These are phyloP conservation scores for Penicillium aurantiogriseum DNA, from an alignment of 2,329 filamentous ascomycete species.

Conservation along the genomic window DNA sequence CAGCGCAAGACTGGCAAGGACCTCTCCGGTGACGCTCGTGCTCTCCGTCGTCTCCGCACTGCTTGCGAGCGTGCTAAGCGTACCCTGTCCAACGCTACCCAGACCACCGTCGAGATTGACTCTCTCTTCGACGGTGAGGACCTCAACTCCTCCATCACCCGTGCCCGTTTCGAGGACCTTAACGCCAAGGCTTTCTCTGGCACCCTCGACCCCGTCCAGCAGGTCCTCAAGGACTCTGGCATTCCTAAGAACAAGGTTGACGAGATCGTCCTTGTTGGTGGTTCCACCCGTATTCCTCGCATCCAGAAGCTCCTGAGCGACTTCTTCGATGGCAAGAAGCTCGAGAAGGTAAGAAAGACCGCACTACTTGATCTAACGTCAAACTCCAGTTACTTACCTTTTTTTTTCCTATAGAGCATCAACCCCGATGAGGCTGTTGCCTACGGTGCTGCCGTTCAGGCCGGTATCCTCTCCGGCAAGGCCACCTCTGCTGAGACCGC, in stretches of 20 bases:
- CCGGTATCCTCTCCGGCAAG: constrained; percentile 97
- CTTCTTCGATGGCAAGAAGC: constrained; percentile 99
- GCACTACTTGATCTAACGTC: background rate
- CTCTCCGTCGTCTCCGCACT: constrained; percentile 91
- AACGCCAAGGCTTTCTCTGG: constrained; percentile 94
- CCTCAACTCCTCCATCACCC: constrained; percentile 95
- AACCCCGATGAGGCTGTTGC: constrained; percentile 99
- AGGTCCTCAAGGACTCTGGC: constrained; percentile 89
- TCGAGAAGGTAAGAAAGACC: constrained; percentile 68
- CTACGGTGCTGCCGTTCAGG: constrained; percentile 97
- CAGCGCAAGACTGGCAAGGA: constrained; percentile 75
- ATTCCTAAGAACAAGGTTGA: constrained; percentile 90
- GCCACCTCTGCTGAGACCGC: constrained; percentile 91
- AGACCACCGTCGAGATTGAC: constrained; percentile 98
- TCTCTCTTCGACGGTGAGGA: constrained; percentile 97
- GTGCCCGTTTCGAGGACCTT: constrained; percentile 97
- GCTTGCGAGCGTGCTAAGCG: constrained; percentile 99
- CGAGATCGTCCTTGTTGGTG: constrained; percentile 98
- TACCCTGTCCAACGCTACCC: constrained; percentile 93
- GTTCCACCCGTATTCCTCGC: constrained; percentile 96
- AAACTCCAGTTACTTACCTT: constrained; percentile 6
- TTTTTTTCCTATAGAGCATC: constrained; percentile 61
- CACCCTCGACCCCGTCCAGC: constrained; percentile 91
- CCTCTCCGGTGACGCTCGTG: constrained; percentile 79
- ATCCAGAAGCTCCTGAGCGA: constrained; percentile 99